Conservation (phyloP, 2,329 filamentous ascomycete genomes). For the Talaromyces sp. region DNA sequence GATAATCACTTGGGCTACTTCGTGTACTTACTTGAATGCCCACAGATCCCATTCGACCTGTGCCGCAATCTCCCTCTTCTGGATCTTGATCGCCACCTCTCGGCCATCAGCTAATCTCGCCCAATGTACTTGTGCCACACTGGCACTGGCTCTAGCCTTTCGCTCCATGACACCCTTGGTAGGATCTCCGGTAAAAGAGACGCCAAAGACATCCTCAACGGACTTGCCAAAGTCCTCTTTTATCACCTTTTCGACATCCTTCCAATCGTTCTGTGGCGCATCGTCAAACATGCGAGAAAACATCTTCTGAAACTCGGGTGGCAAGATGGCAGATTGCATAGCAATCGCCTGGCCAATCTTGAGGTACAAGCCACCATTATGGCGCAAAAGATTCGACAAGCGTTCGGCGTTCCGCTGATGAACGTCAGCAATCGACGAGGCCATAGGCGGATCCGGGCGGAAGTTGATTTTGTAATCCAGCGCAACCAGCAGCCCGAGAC, state of each 20-base stretch:
- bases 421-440: slow-evolving; percentile 68
- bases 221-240: slow-evolving; percentile 80
- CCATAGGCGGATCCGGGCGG: slow-evolving; percentile 68
- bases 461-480: slow-evolving; percentile 98
- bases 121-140: slow-evolving; percentile 97
- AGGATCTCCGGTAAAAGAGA: slow-evolving; percentile 69
- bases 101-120: slow-evolving; percentile 77
- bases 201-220: slow-evolving; percentile 86
- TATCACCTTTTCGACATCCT: slow-evolving; percentile 78
- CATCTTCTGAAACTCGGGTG: slow-evolving; percentile 93
- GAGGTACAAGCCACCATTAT: slow-evolving; percentile 89
- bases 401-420: slow-evolving; percentile 80
- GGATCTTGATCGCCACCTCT: slow-evolving; percentile 92
- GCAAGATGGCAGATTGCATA: slow-evolving; percentile 93
- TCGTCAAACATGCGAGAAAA: slow-evolving; percentile 97
- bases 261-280: slow-evolving; percentile 88
- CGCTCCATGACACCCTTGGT: slow-evolving; percentile 64
- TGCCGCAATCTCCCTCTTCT: slow-evolving; percentile 87
- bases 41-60: slow-evolving; percentile 94
- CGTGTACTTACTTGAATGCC: slow-evolving; percentile 67
- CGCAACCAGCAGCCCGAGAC: slow-evolving; percentile 72
- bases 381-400: slow-evolving; percentile 72
- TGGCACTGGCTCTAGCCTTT: slow-evolving; percentile 71
- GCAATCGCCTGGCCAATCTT: slow-evolving; percentile 98
- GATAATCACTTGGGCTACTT: not conserved